A percentile compares a stretch with the other conserved stretches of the same genome.
Evolutionary conservation across 345 rosid genomes (phyloP).

Genomic region (Lepidium aucheri): DNA sequence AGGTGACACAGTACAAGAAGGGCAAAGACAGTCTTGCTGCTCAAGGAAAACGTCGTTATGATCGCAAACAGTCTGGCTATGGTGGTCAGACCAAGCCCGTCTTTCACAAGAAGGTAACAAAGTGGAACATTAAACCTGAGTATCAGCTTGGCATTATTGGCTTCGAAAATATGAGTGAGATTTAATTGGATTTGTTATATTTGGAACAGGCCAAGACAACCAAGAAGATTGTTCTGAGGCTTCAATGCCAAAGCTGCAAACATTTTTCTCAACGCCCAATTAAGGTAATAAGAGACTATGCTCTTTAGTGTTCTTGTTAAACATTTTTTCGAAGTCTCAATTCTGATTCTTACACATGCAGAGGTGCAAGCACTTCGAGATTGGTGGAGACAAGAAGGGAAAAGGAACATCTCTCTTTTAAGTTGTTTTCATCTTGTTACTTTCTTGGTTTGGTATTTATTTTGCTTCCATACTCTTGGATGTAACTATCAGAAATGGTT

Average conservation of each 20-base stretch:
- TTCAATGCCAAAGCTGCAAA: slow-evolving; percentile 85
- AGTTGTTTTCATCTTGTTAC: background rate
- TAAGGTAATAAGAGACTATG: slow-evolving; percentile 41
- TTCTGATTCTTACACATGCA: slow-evolving; percentile 10
- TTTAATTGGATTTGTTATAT: background rate
- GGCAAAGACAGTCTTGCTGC: slow-evolving; percentile 86
- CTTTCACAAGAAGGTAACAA: slow-evolving; percentile 75
- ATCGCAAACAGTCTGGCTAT: slow-evolving; percentile 78
- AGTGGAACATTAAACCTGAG: background rate
- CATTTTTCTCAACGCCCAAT: slow-evolving; percentile 75
- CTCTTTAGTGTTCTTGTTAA: background rate
- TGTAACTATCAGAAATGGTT: background rate
- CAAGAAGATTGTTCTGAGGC: slow-evolving; percentile 84
- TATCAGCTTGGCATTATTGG: background rate
- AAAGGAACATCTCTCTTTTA: slow-evolving; percentile 70
- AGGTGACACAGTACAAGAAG: slow-evolving; percentile 87
- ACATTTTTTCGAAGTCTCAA: too few relatives aligned
- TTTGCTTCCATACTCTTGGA: background rate
- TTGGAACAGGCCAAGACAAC: slow-evolving; percentile 72
- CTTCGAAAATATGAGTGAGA: background rate
- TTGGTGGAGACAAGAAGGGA: slow-evolving; percentile 79
- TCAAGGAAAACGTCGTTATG: slow-evolving; percentile 85
- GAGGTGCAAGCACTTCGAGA: slow-evolving; percentile 80
- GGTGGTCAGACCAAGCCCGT: slow-evolving; percentile 94
- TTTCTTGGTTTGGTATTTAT: background rate